These are phyloP conservation scores for Schoenoplectus triqueter DNA, from an alignment of 202 grass and related monocot genomes.

Conservation along the genomic window DNA sequence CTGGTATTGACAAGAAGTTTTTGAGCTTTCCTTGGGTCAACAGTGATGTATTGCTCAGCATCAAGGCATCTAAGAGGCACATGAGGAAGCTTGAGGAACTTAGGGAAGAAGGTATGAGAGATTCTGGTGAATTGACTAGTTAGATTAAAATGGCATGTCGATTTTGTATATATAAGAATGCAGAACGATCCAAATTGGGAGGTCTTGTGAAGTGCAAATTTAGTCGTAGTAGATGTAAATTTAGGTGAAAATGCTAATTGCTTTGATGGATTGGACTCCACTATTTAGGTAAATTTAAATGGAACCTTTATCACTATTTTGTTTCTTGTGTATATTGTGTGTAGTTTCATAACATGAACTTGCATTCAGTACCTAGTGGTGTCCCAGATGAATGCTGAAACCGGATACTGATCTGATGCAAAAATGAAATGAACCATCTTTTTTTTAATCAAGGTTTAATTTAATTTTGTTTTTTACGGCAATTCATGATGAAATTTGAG, in stretches of 20 bases:
- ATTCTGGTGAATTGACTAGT: background rate
- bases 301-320: background rate
- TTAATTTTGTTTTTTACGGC: too few species aligned
- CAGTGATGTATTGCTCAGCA: slow-evolving; percentile 58
- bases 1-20: slow-evolving; percentile 26
- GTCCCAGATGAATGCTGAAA: background rate
- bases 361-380: background rate
- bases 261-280: background rate
- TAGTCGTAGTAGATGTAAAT: background rate
- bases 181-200: background rate
- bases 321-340: background rate
- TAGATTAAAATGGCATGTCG: background rate
- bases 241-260: background rate
- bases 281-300: background rate
- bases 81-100: slow-evolving; percentile 34
- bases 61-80: slow-evolving; percentile 53
- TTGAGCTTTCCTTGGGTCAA: slow-evolving; percentile 88
- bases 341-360: background rate
- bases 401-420: too few species aligned
- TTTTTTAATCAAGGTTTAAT: too few species aligned
- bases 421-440: too few species aligned
- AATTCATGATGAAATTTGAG: too few species aligned
- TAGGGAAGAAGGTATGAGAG: background rate
- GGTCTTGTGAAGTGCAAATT: background rate
- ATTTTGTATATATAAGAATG: slow-evolving; percentile 18